phyloP scores from a whole-genome alignment of 139 green algal genomes.

The Tetradesmus lagerheimii region DNA sequence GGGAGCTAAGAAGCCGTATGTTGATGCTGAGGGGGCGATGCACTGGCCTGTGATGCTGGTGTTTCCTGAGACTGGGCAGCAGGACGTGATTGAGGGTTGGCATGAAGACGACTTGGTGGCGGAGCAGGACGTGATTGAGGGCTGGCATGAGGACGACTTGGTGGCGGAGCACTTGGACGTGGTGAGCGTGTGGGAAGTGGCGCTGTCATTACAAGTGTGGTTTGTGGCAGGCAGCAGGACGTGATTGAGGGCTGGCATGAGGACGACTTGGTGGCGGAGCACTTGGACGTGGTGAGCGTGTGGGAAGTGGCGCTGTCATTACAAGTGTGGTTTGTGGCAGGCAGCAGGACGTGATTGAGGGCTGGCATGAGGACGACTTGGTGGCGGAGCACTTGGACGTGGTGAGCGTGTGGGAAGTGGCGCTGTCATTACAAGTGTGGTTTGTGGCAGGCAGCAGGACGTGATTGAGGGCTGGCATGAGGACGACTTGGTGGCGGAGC shows the following conservation, averaged over 20 bases:
- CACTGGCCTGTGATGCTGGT: slow-evolving; percentile 92
- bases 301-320: too few relatives aligned
- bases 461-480: slow-evolving; percentile 88
- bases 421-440: too few relatives aligned
- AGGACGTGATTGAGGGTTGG: slow-evolving; percentile 88
- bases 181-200: slow-evolving; percentile 59
- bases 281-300: slow-evolving; percentile 84
- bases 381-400: slow-evolving; percentile 84
- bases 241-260: slow-evolving; percentile 88
- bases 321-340: not conserved
- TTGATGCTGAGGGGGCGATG: slow-evolving; percentile 71
- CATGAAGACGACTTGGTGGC: slow-evolving; percentile 76
- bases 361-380: slow-evolving; percentile 78
- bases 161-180: slow-evolving; percentile 85
- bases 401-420: slow-evolving; percentile 60
- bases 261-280: slow-evolving; percentile 72
- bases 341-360: slow-evolving; percentile 79
- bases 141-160: slow-evolving; percentile 78
- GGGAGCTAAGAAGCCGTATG: slow-evolving; percentile 56
- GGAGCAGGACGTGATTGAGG: slow-evolving; percentile 90
- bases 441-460: slow-evolving; percentile 55
- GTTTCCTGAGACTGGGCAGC: slow-evolving; percentile 89
- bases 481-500: slow-evolving; percentile 72
- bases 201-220: too few relatives aligned
- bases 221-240: slow-evolving; percentile 65